Conservation (phyloP, 331 rosid species). For the Cucumis variabilis region DNA sequence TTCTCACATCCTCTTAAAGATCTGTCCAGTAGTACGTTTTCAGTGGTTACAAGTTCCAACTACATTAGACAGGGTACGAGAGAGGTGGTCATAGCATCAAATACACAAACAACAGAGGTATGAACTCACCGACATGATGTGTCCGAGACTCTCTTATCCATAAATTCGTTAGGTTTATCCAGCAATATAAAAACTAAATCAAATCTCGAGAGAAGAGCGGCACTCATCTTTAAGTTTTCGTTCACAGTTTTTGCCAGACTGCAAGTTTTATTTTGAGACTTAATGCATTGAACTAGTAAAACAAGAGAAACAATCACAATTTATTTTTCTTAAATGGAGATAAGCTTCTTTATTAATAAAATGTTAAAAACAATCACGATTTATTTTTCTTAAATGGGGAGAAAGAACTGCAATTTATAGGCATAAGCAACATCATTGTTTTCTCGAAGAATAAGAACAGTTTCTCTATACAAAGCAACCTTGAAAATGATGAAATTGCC, state of each 20-base stretch:
- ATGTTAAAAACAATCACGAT: too few relatives aligned
- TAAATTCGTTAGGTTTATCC: slow-evolving; percentile 92
- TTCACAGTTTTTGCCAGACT: slow-evolving; percentile 98
- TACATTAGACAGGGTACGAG: background rate
- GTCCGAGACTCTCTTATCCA: slow-evolving; percentile 95
- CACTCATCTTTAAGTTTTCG: slow-evolving; percentile 92
- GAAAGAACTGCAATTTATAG: slow-evolving; percentile 28
- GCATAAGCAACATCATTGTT: slow-evolving; percentile 3
- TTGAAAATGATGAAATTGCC: background rate
- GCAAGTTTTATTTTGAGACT: slow-evolving; percentile 45
- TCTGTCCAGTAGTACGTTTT: background rate
- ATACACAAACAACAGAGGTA: slow-evolving; percentile 29
- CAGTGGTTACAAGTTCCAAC: background rate
- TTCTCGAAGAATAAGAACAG: background rate
- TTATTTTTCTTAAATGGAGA: background rate
- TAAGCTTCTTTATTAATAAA: too few relatives aligned
- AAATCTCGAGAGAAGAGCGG: slow-evolving; percentile 93
- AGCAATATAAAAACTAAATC: slow-evolving; percentile 95
- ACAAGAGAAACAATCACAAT: slow-evolving; percentile 21
- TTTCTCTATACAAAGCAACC: background rate
- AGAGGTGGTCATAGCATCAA: background rate
- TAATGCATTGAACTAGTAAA: slow-evolving; percentile 19
- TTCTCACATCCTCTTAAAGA: background rate
- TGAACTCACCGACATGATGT: slow-evolving; percentile 92
- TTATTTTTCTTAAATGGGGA: too few relatives aligned